Evolutionary conservation across 2,329 filamentous ascomycete species (phyloP).

Genomic region (Colletotrichum cordylinicola): DNA sequence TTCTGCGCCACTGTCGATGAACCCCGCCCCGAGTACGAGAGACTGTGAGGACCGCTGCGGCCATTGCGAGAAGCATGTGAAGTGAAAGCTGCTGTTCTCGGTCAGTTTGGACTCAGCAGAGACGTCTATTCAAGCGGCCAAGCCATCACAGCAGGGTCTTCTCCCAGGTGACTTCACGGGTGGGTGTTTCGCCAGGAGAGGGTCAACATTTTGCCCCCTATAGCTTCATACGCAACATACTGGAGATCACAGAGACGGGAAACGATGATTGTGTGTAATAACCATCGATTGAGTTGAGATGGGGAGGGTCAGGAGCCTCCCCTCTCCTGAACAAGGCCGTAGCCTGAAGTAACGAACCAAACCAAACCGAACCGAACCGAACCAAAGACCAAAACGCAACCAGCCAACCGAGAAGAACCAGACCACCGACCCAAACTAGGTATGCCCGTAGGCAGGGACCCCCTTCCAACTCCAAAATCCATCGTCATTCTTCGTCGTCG

Average conservation of each 20-base stretch:
- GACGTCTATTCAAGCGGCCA: no score
- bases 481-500: not conserved
- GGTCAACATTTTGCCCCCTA: not conserved
- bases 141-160: not conserved
- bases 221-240: not conserved
- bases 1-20: not conserved
- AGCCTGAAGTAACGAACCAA: not conserved
- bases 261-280: not conserved
- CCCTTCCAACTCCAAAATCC: not conserved
- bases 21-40: not conserved
- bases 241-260: not conserved
- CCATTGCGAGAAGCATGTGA: not conserved
- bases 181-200: not conserved
- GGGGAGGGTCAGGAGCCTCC: not conserved
- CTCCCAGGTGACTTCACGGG: not conserved
- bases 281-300: not conserved
- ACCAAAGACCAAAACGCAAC: not conserved
- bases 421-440: not conserved
- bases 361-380: not conserved
- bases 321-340: not conserved
- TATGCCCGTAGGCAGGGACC: slow-evolving; percentile 18
- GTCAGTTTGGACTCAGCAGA: not conserved
- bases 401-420: not conserved
- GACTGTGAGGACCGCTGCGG: not conserved
- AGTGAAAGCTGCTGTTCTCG: not conserved